phyloP scores from a whole-genome alignment of 805 yeast genomes.

The Yueomyces sp. region DNA sequence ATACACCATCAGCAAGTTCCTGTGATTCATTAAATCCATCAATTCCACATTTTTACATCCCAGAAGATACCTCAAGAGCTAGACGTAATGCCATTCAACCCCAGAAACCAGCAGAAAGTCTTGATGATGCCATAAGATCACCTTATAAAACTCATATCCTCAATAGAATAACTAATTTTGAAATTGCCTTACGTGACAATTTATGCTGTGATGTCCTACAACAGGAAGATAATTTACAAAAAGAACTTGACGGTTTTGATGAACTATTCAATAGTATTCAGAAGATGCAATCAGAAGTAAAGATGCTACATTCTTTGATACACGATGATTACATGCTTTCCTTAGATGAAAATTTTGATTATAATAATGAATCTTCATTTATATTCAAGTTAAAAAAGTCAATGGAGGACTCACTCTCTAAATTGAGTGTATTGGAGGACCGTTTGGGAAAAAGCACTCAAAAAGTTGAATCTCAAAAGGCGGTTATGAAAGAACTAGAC shows the following conservation, averaged over 20 bases:
- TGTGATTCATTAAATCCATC: too few species aligned
- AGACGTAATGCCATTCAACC: too few species aligned
- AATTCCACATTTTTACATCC: too few species aligned
- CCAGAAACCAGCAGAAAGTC: too few species aligned
- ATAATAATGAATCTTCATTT: constrained; percentile 17
- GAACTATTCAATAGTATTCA: constrained; percentile 15
- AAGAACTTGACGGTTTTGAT: constrained; percentile 15
- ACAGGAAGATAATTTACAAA: constrained; percentile 18
- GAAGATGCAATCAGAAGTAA: too few species aligned
- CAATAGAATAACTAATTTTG: constrained; percentile 12
- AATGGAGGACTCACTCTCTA: constrained; percentile 7
- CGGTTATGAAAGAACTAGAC: constrained; percentile 16
- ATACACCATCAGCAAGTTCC: too few species aligned
- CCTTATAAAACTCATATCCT: constrained; percentile 15
- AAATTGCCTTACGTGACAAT: constrained; percentile 11
- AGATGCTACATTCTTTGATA: constrained; percentile 6
- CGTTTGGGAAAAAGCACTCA: constrained; percentile 13
- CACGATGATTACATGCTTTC: constrained; percentile 15
- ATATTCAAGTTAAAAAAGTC: constrained; percentile 5
- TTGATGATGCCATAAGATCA: background rate
- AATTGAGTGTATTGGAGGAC: constrained; percentile 18
- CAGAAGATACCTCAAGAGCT: too few species aligned
- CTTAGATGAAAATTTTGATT: constrained; percentile 18
- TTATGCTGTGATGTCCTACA: constrained; percentile 12
- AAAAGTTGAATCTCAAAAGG: constrained; percentile 12